Evolutionary conservation across 148 eudicot species (phyloP).

Genomic region (Rhododendron molle): DNA sequence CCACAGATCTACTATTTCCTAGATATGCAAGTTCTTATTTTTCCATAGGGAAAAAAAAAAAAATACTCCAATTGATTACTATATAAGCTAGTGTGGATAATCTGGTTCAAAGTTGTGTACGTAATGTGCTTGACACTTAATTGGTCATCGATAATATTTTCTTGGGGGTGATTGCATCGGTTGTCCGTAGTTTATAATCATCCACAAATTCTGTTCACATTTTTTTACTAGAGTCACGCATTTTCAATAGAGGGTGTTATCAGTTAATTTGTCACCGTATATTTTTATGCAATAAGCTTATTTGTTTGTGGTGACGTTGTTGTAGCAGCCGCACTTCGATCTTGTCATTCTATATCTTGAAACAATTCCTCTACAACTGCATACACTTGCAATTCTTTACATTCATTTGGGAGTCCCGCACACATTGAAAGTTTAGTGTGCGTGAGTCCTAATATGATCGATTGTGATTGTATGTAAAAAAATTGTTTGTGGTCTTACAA

Average conservation of each 20-base stretch:
- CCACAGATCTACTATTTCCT: background rate
- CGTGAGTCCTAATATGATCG: no score
- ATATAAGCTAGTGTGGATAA: background rate
- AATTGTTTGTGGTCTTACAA: no score
- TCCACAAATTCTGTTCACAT: background rate
- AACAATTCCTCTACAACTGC: no score
- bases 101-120: background rate
- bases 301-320: background rate
- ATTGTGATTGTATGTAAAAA: no score
- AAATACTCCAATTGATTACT: no score
- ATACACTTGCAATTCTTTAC: no score
- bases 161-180: background rate
- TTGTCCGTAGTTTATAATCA: no score
- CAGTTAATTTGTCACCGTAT: background rate
- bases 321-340: background rate
- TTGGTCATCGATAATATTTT: background rate
- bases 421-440: no score
- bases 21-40: no score
- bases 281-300: background rate
- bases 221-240: background rate
- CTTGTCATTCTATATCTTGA: background rate
- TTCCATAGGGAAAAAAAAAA: no score
- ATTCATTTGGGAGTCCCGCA: no score
- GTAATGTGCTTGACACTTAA: background rate
- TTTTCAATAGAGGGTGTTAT: background rate